Conservation (phyloP, 2,329 filamentous ascomycete species). For the Trichoderma sp. region DNA sequence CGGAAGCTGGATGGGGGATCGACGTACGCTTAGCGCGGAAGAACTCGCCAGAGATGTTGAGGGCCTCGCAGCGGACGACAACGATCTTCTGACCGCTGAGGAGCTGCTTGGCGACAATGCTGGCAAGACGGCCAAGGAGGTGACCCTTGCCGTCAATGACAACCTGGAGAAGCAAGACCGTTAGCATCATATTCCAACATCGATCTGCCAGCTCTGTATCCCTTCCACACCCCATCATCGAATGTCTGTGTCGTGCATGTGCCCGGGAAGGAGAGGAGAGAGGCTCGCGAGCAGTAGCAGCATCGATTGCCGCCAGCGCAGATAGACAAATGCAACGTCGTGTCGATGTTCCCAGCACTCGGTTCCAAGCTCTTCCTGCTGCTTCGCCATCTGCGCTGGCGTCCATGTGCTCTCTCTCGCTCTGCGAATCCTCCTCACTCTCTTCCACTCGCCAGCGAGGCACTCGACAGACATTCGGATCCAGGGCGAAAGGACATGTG, state of each 20-base stretch:
- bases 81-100: conserved; percentile 99
- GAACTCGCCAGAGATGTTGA: conserved; percentile 99
- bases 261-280: conserved; percentile 1
- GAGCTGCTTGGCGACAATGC: conserved; percentile 98
- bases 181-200: conserved; percentile 30
- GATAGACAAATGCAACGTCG: neutral
- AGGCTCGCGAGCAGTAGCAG: conserved; percentile 18
- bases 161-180: conserved; percentile 60
- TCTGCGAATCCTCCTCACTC: too few relatives aligned
- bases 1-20: conserved; percentile 7
- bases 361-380: conserved; percentile 14
- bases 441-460: conserved; percentile 11
- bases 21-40: conserved; percentile 99
- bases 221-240: neutral
- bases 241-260: neutral
- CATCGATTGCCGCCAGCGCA: conserved; percentile 19
- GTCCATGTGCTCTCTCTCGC: conserved; percentile 1
- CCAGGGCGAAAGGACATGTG: conserved; percentile 23
- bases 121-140: conserved; percentile 97
- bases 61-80: conserved; percentile 95
- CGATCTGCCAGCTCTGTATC: neutral
- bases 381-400: conserved; percentile 13
- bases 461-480: conserved; percentile 24
- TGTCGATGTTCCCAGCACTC: conserved; percentile 6
- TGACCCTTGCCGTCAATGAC: conserved; percentile 99